Conservation (phyloP, 805 yeast species). For the Sugiyamaella valdiviana region DNA sequence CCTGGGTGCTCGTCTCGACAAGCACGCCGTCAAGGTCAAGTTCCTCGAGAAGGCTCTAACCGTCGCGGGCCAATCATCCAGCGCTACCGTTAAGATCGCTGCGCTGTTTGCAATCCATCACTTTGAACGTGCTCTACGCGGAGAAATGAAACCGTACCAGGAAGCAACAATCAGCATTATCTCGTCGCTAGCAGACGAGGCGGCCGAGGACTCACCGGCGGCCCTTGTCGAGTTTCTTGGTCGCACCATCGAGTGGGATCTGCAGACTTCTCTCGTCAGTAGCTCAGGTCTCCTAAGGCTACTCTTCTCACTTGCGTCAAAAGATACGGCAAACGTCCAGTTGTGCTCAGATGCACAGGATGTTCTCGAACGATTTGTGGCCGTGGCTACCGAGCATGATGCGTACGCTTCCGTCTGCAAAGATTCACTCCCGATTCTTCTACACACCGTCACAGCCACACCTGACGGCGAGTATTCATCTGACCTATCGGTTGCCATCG, state of each 20-base stretch:
- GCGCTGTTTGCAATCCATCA: conserved; percentile 15
- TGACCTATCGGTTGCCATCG: conserved; percentile 51
- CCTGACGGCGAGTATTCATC: conserved; percentile 46
- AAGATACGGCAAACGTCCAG: conserved; percentile 71
- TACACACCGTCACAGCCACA: conserved; percentile 19
- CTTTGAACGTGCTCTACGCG: conserved; percentile 12
- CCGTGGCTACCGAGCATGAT: conserved; percentile 38
- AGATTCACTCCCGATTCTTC: conserved; percentile 46
- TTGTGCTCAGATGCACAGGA: conserved; percentile 62
- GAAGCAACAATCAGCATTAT: conserved; percentile 34
- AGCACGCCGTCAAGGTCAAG: conserved; percentile 9
- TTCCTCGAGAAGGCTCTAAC: conserved; percentile 13
- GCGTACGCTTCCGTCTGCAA: conserved; percentile 43
- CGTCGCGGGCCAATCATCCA: neutral
- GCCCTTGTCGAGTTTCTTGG: conserved; percentile 65
- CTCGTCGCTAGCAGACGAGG: conserved; percentile 44
- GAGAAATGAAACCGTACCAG: conserved; percentile 24
- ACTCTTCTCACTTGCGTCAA: conserved; percentile 57
- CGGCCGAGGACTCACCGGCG: conserved; percentile 77
- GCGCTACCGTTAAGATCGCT: conserved; percentile 5
- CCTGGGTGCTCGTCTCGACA: conserved; percentile 14
- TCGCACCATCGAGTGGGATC: conserved; percentile 46
- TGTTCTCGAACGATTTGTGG: conserved; percentile 56
- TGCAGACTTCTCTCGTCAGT: conserved; percentile 14
- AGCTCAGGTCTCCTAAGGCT: conserved; percentile 43